Base-by-base conservation (phyloP, 768 basidiomycete genomes). In the Galerina sulciceps region DNA sequence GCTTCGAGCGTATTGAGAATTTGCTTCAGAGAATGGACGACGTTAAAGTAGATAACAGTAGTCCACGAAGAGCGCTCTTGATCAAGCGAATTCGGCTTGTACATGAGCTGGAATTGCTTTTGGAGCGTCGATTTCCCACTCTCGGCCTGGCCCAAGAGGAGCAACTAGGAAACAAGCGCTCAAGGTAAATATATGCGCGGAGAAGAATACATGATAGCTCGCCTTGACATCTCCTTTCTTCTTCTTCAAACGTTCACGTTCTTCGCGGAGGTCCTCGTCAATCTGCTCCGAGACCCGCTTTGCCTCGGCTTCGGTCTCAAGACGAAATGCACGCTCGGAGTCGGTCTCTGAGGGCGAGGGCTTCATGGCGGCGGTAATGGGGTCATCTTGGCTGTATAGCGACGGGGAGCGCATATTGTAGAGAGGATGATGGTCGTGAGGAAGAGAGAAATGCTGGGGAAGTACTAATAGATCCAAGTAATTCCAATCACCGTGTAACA, bases 61-160 rank as follows among this genome's bases (percentile, higher is more conserved):
- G 85, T 81, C 89, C 89, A 91, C 45, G 87, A 88, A 49, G 80
- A 72, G 17, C 89, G 86, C 65, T 91, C 89, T 58, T 80, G 79
- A 58, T 90, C 88, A 41, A 90, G 75, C 41, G 86, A 85, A 59
- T 80, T 82, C 9, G 89, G 91, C 58, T 82, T 85, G 72, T 91
- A 91, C 85, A 91, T 89, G 64, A 92, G 83, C 70, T 91, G 89
- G 64, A 89, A 90, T 67, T 89, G 89, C 69, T 90, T 90, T 72
- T 89, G 88, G 46, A 91, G 80, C 3, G 88, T 90, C 34, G 87
- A 87, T 69, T 91, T 90, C 64, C 88, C 89, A 46, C 87, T 90
- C 76, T 91, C 89, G 38, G 89, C 89, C 66, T 91, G 89, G 38
- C 90, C 90, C 40, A 91, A 81, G 55, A 92, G 79, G n/a, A 91